phyloP scores from a whole-genome alignment of 1,284 basidiomycete species.

The Mycosarcoma maydis region DNA sequence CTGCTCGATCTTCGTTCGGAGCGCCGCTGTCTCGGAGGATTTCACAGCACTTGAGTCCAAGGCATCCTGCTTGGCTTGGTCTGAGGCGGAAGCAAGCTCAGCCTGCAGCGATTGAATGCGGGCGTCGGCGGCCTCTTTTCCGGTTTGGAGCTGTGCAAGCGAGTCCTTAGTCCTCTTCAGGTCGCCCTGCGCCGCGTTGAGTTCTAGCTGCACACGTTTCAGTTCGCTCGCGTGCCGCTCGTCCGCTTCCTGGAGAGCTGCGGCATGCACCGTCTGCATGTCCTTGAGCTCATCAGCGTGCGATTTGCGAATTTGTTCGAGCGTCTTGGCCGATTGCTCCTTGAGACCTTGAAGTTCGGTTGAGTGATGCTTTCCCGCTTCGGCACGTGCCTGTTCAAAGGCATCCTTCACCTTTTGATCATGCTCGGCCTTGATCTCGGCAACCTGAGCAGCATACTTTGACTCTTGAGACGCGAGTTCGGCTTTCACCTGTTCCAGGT shows the following conservation, averaged over 20 bases:
- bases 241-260: conserved; percentile 24
- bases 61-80: conserved; percentile 37
- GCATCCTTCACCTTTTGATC: conserved; percentile 48
- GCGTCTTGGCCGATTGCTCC: conserved; percentile 37
- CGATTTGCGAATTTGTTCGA: conserved; percentile 41
- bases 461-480: conserved; percentile 37
- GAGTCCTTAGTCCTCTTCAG: conserved; percentile 45
- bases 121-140: conserved; percentile 31
- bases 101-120: conserved; percentile 27
- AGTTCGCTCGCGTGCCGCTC: conserved; percentile 27
- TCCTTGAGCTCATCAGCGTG: conserved; percentile 46
- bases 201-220: conserved; percentile 43
- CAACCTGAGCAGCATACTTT: conserved; percentile 41
- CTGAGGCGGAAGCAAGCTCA: conserved; percentile 29
- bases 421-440: conserved; percentile 46
- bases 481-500: conserved; percentile 34
- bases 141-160: conserved; percentile 24
- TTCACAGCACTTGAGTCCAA: conserved; percentile 23
- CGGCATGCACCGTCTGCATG: conserved; percentile 25
- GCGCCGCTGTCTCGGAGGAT: conserved; percentile 23
- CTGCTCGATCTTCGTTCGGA: conserved; percentile 31
- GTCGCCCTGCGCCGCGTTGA: conserved; percentile 39
- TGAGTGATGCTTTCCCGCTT: conserved; percentile 48
- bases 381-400: conserved; percentile 48
- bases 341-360: conserved; percentile 41